Base-by-base conservation (phyloP, 2,329 filamentous ascomycete genomes). In the Colletotrichum sp. region DNA sequence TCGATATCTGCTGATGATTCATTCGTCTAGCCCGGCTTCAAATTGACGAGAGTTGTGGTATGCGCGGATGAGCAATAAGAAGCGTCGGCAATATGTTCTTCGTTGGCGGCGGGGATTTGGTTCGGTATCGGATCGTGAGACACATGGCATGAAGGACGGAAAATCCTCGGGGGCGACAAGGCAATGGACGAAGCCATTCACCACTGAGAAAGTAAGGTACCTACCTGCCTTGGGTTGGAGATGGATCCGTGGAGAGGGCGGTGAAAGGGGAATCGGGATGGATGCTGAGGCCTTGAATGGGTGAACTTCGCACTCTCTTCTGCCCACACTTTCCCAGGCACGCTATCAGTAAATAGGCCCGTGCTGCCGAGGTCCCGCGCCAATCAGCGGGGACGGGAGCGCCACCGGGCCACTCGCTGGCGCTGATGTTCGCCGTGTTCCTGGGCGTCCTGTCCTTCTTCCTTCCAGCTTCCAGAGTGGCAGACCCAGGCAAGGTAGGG, bases 301-400 rank as follows among this genome's bases (percentile, higher is more conserved):
- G 21, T 47, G 18, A 58, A 51, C 34, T 58, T 47, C 43, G 57
- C 57, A 54, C 36, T 33, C 68, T 66, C 54, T 59, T 64, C 55
- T 62, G 36, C 34, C 51, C 55, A 62, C 62, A 5, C 24, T 27
- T 27, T 43, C 24, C 54, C 59, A 38, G 55, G 38, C 38, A 51
- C 43, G 13, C 63, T 74, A 3, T 3, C 24, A n/a, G 24, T 24
- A 27, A 5, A 27, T 27, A 69, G 73, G 71, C 58, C 73, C 73
- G 67, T 68, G 72, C 66, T 71, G 65, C 71, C 73, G 73, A 67
- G 63, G 61, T 57, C 38, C 63, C 63, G 71, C 71, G 24, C 73
- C 66, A 74, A 75, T 75, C 66, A 75, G 54, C 31, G 54, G 69
- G 64, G 65, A 24, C 15, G 29, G 8, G 43, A 47, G n/a, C 43